Base-by-base conservation (phyloP, 2,329 filamentous ascomycete species). In the Paecilomyces fulvus region DNA sequence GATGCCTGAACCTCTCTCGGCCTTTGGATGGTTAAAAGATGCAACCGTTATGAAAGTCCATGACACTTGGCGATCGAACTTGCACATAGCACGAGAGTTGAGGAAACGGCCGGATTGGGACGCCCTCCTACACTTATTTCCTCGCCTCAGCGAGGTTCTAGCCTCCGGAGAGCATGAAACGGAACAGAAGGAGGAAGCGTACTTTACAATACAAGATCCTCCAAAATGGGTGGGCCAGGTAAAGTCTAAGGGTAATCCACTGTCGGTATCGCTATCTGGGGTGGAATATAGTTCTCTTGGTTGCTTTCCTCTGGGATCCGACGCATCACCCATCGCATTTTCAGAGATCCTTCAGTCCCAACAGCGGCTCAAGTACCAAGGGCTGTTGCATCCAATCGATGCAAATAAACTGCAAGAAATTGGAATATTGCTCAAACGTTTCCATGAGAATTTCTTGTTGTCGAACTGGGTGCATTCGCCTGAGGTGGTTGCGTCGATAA, bases 1-100 rank as follows among this genome's bases (percentile, higher is more conserved):
- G 10, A 61, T 60, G 8, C 53, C 59, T 0, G 70, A 77, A 56
- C 77, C 77, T 11, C 65, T 79, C 3, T 73, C 76, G 5, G 74
- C 77, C 1, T 74, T 79, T 56, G 70, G 73, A 53, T 79, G 75
- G 75, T 58, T 79, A 55, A 79, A 79, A 59, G 73, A 76, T 48
- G 65, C 71, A 10, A 66, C 72, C n/a, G 69, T 75, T 12, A 78
- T 78, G 69, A 69, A 71, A 37, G 60, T 67, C 0, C 77, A 79
- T 52, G 71, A 76, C 43, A 63, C 57, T 30, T 79, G 75, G 75
- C 71, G 70, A 50, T 65, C 63, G 1, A 74, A 74, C 52, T 30
- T 59, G 21, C 59, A 64, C 1, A 58, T 73, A 11, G 37, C 60
- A 14, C 54, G 55, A 49, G 54, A 64, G 43, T 37, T 61, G 43